Percentiles rank a stretch among this genome's conserved stretches.
These are phyloP conservation scores for Zelopaecilomyces penicillatus DNA, from an alignment of 2,329 filamentous ascomycete species.

Conservation along the genomic window DNA sequence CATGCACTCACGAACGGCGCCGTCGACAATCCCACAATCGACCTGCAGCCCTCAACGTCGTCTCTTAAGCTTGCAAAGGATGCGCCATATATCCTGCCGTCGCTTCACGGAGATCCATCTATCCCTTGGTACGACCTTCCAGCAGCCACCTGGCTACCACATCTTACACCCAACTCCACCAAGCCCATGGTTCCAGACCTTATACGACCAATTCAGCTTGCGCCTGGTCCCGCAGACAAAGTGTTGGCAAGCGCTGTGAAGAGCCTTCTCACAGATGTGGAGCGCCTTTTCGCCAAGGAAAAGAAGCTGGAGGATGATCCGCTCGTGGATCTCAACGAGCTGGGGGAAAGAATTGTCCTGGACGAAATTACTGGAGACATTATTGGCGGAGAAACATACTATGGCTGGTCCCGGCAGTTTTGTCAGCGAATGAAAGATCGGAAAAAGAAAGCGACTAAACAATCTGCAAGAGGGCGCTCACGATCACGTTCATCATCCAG, in stretches of 20 bases:
- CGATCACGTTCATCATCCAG: conserved; percentile 21
- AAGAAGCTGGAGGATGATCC: conserved; percentile 38
- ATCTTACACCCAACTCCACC: conserved; percentile 67
- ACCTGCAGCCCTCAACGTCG: conserved; percentile 14
- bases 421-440: conserved; percentile 71
- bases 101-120: conserved; percentile 65
- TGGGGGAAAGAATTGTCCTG: conserved; percentile 60
- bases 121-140: conserved; percentile 76
- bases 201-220: conserved; percentile 64
- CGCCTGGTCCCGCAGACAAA: conserved; percentile 58
- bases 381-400: conserved; percentile 65
- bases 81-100: conserved; percentile 61
- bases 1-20: conserved; percentile 41
- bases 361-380: conserved; percentile 61
- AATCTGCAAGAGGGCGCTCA: conserved; percentile 25
- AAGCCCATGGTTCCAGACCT: conserved; percentile 63
- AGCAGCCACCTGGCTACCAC: conserved; percentile 71
- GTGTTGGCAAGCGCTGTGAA: conserved; percentile 61
- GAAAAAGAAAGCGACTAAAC: conserved; percentile 22
- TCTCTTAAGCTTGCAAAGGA: conserved; percentile 41
- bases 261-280: conserved; percentile 58
- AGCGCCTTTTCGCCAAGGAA: conserved; percentile 55
- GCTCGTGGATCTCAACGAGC: conserved; percentile 59
- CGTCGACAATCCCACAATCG: conserved; percentile 14
- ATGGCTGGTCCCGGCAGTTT: conserved; percentile 77